Base-by-base conservation (phyloP, 1,284 basidiomycete species). In the Pseudozyma pruni region DNA sequence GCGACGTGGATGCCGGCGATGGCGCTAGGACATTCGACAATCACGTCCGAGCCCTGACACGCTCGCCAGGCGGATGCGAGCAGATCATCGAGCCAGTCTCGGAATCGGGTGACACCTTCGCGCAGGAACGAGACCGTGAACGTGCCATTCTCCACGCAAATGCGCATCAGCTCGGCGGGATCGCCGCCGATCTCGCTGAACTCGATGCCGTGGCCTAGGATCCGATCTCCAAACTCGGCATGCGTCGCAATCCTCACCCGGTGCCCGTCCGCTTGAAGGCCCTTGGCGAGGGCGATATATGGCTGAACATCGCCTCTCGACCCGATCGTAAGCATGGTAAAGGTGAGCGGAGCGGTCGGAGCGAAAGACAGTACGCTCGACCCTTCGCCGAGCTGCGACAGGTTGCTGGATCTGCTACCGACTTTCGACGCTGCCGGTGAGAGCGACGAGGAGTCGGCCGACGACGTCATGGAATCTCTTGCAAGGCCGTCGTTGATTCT, bases 1-100 rank as follows among this genome's bases (percentile, higher is more conserved):
- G 95, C 95, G 50, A 98, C 93, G 76, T 98, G 95, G 62, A 92
- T 91, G n/a, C 95, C 95, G n/a, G 90, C 93, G 90, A 98, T 98
- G 6, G 95, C 93, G 79, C 91, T 94, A 0, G 95, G 95, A 76
- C 91, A 93, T 84, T 98, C 95, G 51, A 98, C 87, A 46, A 98
- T 86, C 23, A 98, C 88, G 81, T 98, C 94, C 0, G 93, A 93
- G 19, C 89, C 90, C 84, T 95, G 92, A 80, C 96, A 98, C 5
- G 94, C 94, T 59, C 93, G 89, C 93, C 93, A 98, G 1, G 93
- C 91, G 0, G 93, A 93, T 80, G 89, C 90, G 32, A 98, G 87
- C 5, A 98, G 86, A 79, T 98, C 95, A 80, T 98, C 95, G 48
- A 98, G 86, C 95, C 95, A 98, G 20, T 91, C 92, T 52, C 95